These are phyloP conservation scores for Pseudopithomyces chartarum DNA, from an alignment of 2,329 filamentous ascomycete genomes.

Conservation along the genomic window DNA sequence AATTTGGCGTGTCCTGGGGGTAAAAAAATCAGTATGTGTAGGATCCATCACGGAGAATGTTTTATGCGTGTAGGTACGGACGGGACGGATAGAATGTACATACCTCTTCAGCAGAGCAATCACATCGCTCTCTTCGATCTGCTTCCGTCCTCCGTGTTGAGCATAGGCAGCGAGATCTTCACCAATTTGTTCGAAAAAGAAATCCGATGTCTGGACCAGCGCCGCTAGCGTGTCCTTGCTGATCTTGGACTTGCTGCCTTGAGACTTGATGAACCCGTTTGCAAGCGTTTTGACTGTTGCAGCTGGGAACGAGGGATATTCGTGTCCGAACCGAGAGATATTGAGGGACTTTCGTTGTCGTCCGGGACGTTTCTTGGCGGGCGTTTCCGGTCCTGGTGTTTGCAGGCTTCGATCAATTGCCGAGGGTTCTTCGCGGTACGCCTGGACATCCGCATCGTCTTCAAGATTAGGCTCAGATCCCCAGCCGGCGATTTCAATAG, in stretches of 20 bases:
- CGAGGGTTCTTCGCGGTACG: slow-evolving; percentile 42
- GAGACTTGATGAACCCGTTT: slow-evolving; percentile 71
- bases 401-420: slow-evolving; percentile 42
- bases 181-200: slow-evolving; percentile 88
- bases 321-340: slow-evolving; percentile 72
- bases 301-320: slow-evolving; percentile 75
- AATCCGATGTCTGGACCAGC: slow-evolving; percentile 81
- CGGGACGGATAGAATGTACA: slow-evolving; percentile 37
- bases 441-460: slow-evolving; percentile 35
- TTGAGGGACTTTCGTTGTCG: slow-evolving; percentile 57
- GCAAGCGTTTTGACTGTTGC: slow-evolving; percentile 74
- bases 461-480: slow-evolving; percentile 34
- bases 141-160: slow-evolving; percentile 79
- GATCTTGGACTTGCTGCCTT: slow-evolving; percentile 71
- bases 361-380: slow-evolving; percentile 18
- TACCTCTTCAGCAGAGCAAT: slow-evolving; percentile 83
- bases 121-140: slow-evolving; percentile 84
- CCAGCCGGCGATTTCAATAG: slow-evolving; percentile 32
- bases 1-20: slow-evolving; percentile 62
- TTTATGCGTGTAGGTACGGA: background rate
- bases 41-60: background rate
- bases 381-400: slow-evolving; percentile 28
- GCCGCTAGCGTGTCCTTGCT: slow-evolving; percentile 74
- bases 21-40: slow-evolving; percentile 35
- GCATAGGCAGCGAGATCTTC: slow-evolving; percentile 82